Evolutionary conservation across 1,284 basidiomycete species (phyloP), one percentile per base, ranked within the genome.

Genomic region (Rhodotorula sp.): DNA sequence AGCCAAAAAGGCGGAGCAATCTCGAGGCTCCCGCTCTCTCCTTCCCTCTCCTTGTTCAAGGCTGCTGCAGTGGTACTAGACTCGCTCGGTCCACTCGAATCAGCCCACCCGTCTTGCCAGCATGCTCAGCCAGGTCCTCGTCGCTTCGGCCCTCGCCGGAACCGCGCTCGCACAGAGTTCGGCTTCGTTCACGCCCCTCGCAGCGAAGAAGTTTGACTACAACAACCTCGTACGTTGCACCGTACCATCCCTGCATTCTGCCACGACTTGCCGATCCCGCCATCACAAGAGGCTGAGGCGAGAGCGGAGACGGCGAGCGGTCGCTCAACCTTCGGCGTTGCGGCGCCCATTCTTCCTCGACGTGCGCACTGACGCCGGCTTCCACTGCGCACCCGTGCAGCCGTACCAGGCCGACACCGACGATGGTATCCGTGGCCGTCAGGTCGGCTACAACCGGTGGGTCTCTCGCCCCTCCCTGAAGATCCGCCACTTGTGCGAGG

Each of bases 161-260:
- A 31, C 54, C 50, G 72, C 70, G 38, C 47, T 74, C 64, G 64
- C 69, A 0, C 68, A 71, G 48, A 49, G 47, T 31, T 60, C 59
- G 59, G 28, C 54, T 2, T 5, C 54, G 7, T 64, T 68, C 68
- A 68, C 68, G 12, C 75, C 75, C 19, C 66, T 78, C 49, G 75
- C 72, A 2, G 70, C 70, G 6, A 73, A 77, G 66, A 62, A 69
- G 21, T 78, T 77, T 65, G 57, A 72, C 21, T 77, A 73, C 62
- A 16, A 64, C 49, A 68, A 73, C 59, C 50, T 76, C 12, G 71
- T 70, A 5, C 56, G 71, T 66, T 26, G 34, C 34, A 34, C 34
- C 34, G 34, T 34, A 16, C 12, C 34, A 23, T 28, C 34, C 38
- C 16, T 54, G 12, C 49, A 10, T 10, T 21, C 14, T 1, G 21